Conservation (phyloP, 495 filamentous ascomycete species). For the Pyronema domesticum region DNA sequence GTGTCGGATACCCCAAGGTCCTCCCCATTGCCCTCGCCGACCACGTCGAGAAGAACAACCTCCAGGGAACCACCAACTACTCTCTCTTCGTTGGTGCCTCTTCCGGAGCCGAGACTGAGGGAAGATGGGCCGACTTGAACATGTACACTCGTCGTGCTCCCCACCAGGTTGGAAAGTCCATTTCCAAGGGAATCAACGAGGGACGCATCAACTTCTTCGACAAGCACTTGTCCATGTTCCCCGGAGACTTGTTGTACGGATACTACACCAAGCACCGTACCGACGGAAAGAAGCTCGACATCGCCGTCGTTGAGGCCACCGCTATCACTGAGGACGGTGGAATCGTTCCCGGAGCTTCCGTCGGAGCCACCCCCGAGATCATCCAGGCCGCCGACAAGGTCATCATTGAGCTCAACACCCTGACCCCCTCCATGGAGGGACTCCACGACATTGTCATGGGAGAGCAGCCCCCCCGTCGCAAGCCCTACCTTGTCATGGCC, state of each 20-base stretch:
- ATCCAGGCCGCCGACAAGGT: constrained; percentile 84
- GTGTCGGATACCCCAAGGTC: constrained; percentile 63
- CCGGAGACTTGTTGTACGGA: constrained; percentile 68
- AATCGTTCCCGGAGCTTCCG: constrained; percentile 74
- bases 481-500: constrained; percentile 73
- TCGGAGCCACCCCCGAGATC: constrained; percentile 72
- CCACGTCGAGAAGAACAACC: constrained; percentile 74
- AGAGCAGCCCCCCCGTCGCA: constrained; percentile 59
- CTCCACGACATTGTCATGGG: constrained; percentile 84
- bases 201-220: constrained; percentile 86
- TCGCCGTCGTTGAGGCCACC: constrained; percentile 70
- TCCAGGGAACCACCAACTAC: constrained; percentile 71
- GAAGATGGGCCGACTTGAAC: constrained; percentile 66
- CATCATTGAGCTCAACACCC: constrained; percentile 85
- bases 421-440: constrained; percentile 68
- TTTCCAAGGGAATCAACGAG: constrained; percentile 77
- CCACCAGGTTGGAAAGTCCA: constrained; percentile 83
- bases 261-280: constrained; percentile 67
- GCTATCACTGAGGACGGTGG: constrained; percentile 87
- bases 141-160: constrained; percentile 79
- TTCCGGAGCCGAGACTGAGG: constrained; percentile 79
- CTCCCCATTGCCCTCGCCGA: constrained; percentile 71
- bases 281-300: constrained; percentile 49
- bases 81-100: constrained; percentile 77
- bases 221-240: constrained; percentile 87